Conservation (phyloP, 352 stramenopile genomes). For the Phytophthora litchii region DNA sequence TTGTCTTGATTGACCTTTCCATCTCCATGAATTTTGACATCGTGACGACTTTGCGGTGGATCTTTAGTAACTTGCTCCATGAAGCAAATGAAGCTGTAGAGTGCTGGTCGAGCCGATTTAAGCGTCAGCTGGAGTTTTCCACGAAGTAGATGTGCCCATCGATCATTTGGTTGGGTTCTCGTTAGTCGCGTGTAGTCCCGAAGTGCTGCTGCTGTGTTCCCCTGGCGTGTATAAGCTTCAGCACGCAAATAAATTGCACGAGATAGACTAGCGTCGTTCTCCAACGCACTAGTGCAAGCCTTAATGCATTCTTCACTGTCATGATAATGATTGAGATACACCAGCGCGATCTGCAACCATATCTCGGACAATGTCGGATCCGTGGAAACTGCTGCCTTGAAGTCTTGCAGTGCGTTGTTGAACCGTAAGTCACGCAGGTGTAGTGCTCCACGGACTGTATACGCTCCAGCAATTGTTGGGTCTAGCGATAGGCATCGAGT, state of each 20-base stretch:
- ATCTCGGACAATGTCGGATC: constrained; percentile 79
- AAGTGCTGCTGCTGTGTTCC: constrained; percentile 57
- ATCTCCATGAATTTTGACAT: no score
- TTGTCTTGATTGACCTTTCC: neutral
- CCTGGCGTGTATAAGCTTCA: constrained; percentile 69
- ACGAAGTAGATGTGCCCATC: constrained; percentile 67
- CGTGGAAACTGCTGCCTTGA: constrained; percentile 74
- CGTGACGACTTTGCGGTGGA: no score
- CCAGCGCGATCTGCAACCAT: constrained; percentile 82
- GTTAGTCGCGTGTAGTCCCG: constrained; percentile 71
- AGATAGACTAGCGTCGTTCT: constrained; percentile 65
- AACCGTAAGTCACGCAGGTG: constrained; percentile 76
- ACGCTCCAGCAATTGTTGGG: constrained; percentile 75
- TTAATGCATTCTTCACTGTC: constrained; percentile 71
- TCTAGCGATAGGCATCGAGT: constrained; percentile 70
- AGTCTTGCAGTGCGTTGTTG: constrained; percentile 79
- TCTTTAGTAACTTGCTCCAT: constrained; percentile 49
- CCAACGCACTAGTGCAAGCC: constrained; percentile 65
- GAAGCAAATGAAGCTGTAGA: constrained; percentile 82
- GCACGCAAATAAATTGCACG: constrained; percentile 69
- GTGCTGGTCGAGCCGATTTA: constrained; percentile 53
- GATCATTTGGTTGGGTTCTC: constrained; percentile 60
- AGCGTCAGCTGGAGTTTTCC: constrained; percentile 66
- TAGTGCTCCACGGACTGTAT: constrained; percentile 72
- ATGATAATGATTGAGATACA: constrained; percentile 85